phyloP scores from a whole-genome alignment of 805 yeast species.

The Cyberlindnera saturnus region DNA sequence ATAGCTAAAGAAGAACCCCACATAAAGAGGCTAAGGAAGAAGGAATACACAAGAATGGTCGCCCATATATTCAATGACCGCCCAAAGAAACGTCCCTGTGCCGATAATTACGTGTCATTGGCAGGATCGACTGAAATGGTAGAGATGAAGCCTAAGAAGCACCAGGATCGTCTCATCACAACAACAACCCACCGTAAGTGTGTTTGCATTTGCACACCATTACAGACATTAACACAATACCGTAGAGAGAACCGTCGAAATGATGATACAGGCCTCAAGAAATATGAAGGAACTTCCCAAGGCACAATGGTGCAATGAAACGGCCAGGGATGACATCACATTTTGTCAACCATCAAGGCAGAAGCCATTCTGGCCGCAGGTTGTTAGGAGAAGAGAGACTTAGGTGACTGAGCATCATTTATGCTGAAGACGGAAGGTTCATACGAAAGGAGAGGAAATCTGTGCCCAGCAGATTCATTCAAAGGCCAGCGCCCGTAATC shows the following conservation, averaged over 20 bases:
- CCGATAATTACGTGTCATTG: no score
- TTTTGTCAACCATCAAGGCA: neutral
- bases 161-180: slow-evolving; percentile 4
- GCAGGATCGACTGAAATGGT: neutral
- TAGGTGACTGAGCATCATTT: no score
- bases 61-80: no score
- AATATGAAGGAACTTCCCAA: neutral
- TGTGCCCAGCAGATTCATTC: no score
- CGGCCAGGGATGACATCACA: no score
- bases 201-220: neutral
- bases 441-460: no score
- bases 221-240: neutral
- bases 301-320: neutral
- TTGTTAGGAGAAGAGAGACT: neutral
- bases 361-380: slow-evolving; percentile 5
- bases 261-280: slow-evolving; percentile 8
- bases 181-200: slow-evolving; percentile 5
- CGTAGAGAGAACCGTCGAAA: slow-evolving; percentile 5
- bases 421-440: no score
- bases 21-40: no score
- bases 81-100: no score
- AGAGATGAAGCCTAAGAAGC: slow-evolving; percentile 1
- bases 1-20: no score
- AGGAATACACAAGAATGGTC: no score
- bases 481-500: no score